Evolutionary conservation across 2,329 filamentous ascomycete species (phyloP), one percentile per base, ranked within the genome.

Genomic region (Aspergillus caelatus): DNA sequence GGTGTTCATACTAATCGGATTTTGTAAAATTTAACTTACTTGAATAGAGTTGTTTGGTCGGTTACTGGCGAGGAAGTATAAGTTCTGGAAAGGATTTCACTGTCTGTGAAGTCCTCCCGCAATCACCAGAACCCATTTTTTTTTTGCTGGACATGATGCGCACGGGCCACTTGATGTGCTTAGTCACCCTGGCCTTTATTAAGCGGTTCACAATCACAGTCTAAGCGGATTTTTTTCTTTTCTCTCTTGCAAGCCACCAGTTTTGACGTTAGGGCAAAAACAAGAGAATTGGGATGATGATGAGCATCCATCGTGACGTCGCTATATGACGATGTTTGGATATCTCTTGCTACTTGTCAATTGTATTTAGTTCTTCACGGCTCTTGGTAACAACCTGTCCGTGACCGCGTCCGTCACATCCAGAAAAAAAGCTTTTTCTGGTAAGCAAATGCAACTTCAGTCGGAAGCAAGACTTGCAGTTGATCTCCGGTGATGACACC

Each of bases 401-500:
- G 61, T 67, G 62, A 53, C 46, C 58, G 41, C 60, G 32, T 58
- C 59, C 36, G 26, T 26, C 55, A 36, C 57, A 46, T 11, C 61
- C 58, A 66, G 62, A 61, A 64, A 55, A 39, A 67, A 57, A 66
- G 32, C 57, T 66, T 63, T 70, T 65, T 71, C 68, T 67, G 68
- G 69, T 70, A 71, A 70, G 68, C 68, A 63, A 54, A 61, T 63
- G 63, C 63, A 39, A 34, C 56, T 57, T 53, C 28, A 46, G 53
- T 57, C 60, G 62, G 52, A 59, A 63, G 62, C 62, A 54, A 60
- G 62, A 56, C 54, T 60, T 66, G 61, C 62, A 67, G 65, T 65
- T 58, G 65, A 65, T 70, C 72, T 79, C 76, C 77, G 69, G 71
- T 82, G 81, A 83, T 83, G 81, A 83, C 76, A 74, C 71, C 68